These are phyloP conservation scores for Lactarius pseudohatsudake DNA, from an alignment of 768 basidiomycete genomes.

Conservation along the genomic window DNA sequence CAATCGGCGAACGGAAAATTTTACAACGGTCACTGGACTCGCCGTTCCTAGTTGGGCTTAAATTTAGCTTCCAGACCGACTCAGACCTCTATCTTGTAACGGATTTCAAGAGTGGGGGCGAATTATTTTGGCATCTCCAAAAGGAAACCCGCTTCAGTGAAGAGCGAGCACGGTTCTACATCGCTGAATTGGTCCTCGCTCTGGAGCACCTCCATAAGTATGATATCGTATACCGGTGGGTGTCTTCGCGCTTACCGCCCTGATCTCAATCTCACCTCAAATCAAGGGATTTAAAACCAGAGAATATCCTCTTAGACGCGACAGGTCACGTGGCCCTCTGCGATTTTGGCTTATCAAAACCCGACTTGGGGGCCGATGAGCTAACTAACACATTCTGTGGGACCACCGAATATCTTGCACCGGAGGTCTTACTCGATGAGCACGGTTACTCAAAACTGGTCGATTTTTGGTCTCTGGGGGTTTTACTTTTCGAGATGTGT, in stretches of 20 bases:
- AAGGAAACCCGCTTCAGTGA: slow-evolving; percentile 92
- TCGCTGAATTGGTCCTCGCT: slow-evolving; percentile 93
- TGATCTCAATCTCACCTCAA: slow-evolving; percentile 1
- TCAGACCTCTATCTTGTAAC: slow-evolving; percentile 94
- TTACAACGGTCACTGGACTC: slow-evolving; percentile 89
- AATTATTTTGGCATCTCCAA: slow-evolving; percentile 98
- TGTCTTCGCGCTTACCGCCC: slow-evolving; percentile 33
- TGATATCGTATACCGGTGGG: slow-evolving; percentile 89
- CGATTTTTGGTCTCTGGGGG: slow-evolving; percentile 97
- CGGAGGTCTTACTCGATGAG: slow-evolving; percentile 97
- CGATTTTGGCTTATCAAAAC: slow-evolving; percentile 97
- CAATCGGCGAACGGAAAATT: slow-evolving; percentile 99
- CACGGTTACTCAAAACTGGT: slow-evolving; percentile 98
- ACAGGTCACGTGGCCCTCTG: slow-evolving; percentile 98
- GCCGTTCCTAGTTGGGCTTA: slow-evolving; percentile 97
- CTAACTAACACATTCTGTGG: slow-evolving; percentile 99
- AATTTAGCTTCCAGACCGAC: slow-evolving; percentile 98
- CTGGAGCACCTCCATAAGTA: slow-evolving; percentile 98
- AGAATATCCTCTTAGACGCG: slow-evolving; percentile 97
- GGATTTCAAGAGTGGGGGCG: slow-evolving; percentile 98
- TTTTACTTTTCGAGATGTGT: slow-evolving; percentile 98
- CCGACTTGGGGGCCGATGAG: slow-evolving; percentile 88
- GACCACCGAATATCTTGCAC: slow-evolving; percentile 97
- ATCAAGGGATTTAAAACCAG: slow-evolving; percentile 89
- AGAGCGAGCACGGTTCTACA: slow-evolving; percentile 93